Evolutionary conservation across 139 green algal species (phyloP).

Genomic region (Picochlorum costavermella): DNA sequence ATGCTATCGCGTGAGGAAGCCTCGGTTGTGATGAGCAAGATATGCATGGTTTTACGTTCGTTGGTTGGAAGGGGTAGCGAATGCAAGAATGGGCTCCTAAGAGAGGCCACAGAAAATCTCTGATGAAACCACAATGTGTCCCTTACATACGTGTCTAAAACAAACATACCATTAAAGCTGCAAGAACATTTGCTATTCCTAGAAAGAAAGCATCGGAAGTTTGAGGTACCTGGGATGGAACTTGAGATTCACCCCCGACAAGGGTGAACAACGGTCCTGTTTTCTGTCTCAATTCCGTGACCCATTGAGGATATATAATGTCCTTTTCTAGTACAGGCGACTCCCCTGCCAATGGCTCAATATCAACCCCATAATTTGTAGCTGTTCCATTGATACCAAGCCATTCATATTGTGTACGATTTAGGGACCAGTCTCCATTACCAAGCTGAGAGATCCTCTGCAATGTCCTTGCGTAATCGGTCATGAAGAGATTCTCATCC

Average conservation of each 20-base stretch:
- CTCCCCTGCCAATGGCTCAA: neutral
- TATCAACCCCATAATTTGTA: neutral
- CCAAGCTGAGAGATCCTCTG: neutral
- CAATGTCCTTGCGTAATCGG: neutral
- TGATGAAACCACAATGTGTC: too few species aligned
- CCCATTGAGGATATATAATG: neutral
- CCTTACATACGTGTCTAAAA: too few species aligned
- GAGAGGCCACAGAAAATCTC: too few species aligned
- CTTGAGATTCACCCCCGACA: neutral
- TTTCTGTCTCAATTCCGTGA: neutral
- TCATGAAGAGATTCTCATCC: slow-evolving; percentile 1
- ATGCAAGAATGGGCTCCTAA: too few species aligned
- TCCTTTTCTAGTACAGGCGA: neutral
- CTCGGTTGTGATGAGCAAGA: too few species aligned
- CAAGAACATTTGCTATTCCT: too few species aligned
- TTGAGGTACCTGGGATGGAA: neutral
- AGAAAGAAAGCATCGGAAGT: neutral
- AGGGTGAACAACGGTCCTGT: neutral
- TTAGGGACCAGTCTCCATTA: neutral
- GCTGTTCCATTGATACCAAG: slow-evolving; percentile 4
- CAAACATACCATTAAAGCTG: too few species aligned
- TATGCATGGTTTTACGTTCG: too few species aligned
- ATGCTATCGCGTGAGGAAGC: too few species aligned
- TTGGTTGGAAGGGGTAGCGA: too few species aligned
- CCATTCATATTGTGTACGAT: neutral